A percentile compares a stretch with the other conserved stretches of the same genome.
Conservation (phyloP, 352 stramenopile genomes). For the Thraustochytrium sp. region DNA sequence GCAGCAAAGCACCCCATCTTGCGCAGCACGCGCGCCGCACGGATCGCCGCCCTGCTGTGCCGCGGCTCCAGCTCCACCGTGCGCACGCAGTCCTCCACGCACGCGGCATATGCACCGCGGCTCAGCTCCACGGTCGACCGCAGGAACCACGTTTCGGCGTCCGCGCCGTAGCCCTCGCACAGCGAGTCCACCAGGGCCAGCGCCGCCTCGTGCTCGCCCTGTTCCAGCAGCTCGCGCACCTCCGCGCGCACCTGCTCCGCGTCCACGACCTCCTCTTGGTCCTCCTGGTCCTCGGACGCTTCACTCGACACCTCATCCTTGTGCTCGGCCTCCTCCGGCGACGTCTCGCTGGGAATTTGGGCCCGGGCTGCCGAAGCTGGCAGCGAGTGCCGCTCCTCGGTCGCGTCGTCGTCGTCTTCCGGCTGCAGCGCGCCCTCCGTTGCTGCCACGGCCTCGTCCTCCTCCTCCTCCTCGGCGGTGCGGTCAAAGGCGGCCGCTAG, state of each 20-base stretch:
- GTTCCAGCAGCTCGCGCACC: not conserved
- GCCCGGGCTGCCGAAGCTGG: too few species aligned
- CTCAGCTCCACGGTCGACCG: not conserved
- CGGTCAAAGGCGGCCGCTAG: too few species aligned
- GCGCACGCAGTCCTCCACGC: not conserved
- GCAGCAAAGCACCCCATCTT: slow-evolving; percentile 19
- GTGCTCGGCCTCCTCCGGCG: too few species aligned
- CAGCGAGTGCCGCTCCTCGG: not conserved
- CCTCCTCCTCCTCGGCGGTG: too few species aligned
- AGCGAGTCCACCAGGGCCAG: not conserved
- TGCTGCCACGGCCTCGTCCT: too few species aligned
- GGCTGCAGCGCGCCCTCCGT: too few species aligned
- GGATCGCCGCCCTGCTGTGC: not conserved
- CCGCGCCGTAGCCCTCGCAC: not conserved
- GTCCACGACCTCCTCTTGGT: not conserved
- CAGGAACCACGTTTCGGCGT: not conserved
- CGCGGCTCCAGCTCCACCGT: not conserved
- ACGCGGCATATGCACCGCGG: not conserved
- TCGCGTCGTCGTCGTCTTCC: not conserved
- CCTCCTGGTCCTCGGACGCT: not conserved
- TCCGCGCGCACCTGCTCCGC: not conserved
- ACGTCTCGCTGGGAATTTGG: too few species aligned
- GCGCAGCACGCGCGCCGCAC: slow-evolving; percentile 1
- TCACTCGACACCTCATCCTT: not conserved
- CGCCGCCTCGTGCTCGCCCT: not conserved